These are phyloP conservation scores for Solanum chaucha DNA, from an alignment of 257 asterid species.

Conservation along the genomic window DNA sequence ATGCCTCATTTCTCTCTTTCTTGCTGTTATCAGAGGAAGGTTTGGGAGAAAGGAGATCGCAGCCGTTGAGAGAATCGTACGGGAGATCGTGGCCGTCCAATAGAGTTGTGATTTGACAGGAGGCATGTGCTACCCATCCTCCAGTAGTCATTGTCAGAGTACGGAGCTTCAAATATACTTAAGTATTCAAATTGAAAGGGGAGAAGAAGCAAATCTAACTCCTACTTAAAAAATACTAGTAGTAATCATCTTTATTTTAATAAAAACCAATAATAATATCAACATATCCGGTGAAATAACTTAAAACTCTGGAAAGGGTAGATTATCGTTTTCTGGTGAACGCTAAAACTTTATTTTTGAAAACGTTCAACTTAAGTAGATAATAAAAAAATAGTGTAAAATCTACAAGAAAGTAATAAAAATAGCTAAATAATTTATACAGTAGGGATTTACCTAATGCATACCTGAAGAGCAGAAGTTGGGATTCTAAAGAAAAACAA, in stretches of 20 bases:
- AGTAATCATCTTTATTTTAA: too few relatives aligned
- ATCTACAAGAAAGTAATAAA: too few relatives aligned
- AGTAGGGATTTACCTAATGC: not conserved
- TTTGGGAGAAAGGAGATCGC: constrained; percentile 14
- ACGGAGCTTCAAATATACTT: constrained; percentile 51
- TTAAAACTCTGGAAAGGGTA: not conserved
- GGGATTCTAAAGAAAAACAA: not conserved
- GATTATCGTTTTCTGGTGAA: too few relatives aligned
- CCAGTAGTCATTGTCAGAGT: constrained; percentile 95
- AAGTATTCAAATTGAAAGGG: constrained; percentile 7
- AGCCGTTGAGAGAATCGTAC: constrained; percentile 49
- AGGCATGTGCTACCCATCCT: constrained; percentile 95
- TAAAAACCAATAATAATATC: too few relatives aligned
- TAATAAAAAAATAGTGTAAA: not conserved
- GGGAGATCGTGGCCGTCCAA: constrained; percentile 37
- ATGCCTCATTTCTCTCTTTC: not conserved
- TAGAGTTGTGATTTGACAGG: constrained; percentile 63
- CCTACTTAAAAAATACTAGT: too few relatives aligned
- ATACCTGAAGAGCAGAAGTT: not conserved
- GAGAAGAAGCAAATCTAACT: not conserved
- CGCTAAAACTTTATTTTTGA: too few relatives aligned
- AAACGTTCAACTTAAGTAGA: not conserved
- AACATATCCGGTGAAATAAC: not conserved
- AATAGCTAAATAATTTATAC: not conserved
- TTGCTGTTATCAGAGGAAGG: constrained; percentile 11